Evolutionary conservation across 306 rosid species (phyloP), one percentile per base, ranked within the genome.

Genomic region (Dryas alaskensis): DNA sequence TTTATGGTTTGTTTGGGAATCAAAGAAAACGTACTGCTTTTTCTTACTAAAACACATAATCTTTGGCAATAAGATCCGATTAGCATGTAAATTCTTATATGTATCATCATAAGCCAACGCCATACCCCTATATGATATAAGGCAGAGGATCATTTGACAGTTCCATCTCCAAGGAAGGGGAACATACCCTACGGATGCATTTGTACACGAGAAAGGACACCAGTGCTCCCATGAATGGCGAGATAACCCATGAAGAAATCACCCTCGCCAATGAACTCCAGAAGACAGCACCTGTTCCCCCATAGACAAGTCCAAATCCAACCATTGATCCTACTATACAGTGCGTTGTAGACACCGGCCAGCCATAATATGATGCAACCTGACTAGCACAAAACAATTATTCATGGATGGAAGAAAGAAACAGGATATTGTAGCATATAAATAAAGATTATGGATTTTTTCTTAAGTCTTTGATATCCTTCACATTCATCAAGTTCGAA

Each of bases 261-360:
- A 95, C 99, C 77, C 94, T 89, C 1, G 97, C 99, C 54, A 94
- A 74, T 14, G 99, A 94, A 76, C 93, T 92, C 99, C 99, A 94
- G 81, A 87, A 95, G 76, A 95, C 98, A 1, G 99, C 99, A 59
- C 89, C 92, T 22, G 88, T 52, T 73, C 98, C 99, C 10, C 99
- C 99, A 69, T 92, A 95, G 44, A 48, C 90, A 8, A 95, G 81
- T 66, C 97, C 97, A 75, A 94, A 94, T 69, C 98, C 98, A 44
- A 94, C 98, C 98, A 94, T 94, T 17, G 98, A 94, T 79, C 98
- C 98, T 11, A 91, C 97, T 77, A 94, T 94, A 76, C 97, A 94
- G 75, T 94, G 98, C n/a, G 97, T 94, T 27, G 98, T 91, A 37
- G 98, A 94, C 66, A 94, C 96, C 2, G 98, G 98, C 98, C 88